Conservation (phyloP, 129 eudicot species). For the Smallanthus sonchifolius region DNA sequence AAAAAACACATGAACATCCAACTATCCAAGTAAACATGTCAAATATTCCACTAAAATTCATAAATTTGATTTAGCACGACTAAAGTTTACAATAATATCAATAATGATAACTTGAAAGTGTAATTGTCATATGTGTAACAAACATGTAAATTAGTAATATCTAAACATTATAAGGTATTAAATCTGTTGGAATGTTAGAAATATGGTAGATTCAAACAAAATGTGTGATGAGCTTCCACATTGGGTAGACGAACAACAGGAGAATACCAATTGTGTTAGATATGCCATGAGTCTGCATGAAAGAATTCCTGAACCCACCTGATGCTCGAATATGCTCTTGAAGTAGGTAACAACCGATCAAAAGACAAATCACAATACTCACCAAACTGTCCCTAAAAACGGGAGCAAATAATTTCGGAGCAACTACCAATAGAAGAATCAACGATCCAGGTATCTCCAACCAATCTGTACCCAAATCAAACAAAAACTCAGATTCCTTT, state of each 20-base stretch:
- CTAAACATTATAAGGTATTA: not conserved
- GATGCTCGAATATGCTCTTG: constrained; percentile 92
- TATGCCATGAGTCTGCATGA: constrained; percentile 61
- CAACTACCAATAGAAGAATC: constrained; percentile 64
- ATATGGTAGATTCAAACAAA: constrained; percentile 19
- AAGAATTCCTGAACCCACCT: constrained; percentile 71
- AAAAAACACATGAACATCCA: too few relatives aligned
- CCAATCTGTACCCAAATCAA: constrained; percentile 45
- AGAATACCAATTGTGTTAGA: constrained; percentile 89
- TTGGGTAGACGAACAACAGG: constrained; percentile 62
- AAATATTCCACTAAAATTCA: too few relatives aligned
- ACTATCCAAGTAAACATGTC: too few relatives aligned
- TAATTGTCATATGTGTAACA: too few relatives aligned
- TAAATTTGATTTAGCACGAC: too few relatives aligned
- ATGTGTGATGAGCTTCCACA: constrained; percentile 51
- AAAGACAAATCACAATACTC: constrained; percentile 50
- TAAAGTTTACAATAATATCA: too few relatives aligned
- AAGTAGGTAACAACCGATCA: constrained; percentile 74
- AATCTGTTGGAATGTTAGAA: not conserved
- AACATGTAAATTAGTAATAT: not conserved
- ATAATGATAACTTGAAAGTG: too few relatives aligned
- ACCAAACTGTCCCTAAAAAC: constrained; percentile 49
- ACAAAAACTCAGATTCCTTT: not conserved
- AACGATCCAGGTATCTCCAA: constrained; percentile 77
- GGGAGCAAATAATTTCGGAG: constrained; percentile 56